Base-by-base conservation (phyloP, 2,329 filamentous ascomycete species). In the Madurella fahalii region DNA sequence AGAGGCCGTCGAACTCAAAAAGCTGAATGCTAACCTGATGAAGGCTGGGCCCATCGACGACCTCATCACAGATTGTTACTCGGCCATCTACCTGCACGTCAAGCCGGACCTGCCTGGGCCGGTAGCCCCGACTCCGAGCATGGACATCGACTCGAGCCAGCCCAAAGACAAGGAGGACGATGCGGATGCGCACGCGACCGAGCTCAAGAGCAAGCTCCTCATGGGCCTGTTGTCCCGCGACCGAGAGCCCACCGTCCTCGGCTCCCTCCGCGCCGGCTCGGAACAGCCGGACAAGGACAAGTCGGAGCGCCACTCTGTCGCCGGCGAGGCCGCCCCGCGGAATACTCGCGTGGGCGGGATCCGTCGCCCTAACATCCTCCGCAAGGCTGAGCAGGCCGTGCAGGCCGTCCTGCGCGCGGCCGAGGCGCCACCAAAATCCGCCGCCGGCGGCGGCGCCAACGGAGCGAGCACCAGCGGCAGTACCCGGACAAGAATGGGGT, bases 51-150 rank as follows among this genome's bases (percentile, higher is more conserved):
- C 86, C 9, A 93, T 97, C 43, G 94, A 99, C 64, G 94, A 99
- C 65, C 79, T 97, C n/a, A 88, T 96, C 61, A 88, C 86, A 18
- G 94, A 99, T 70, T 85, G 89, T 47, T 99, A 96, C 69, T 87
- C 89, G 1, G 79, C 84, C 47, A 76, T 95, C 15, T 94, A 90
- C 67, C 77, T 80, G 16, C 81, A 86, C 31, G 74, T 91, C 47
- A 83, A 83, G 2, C 80, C 80, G 41, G 77, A 75, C 3, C 71
- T 90, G 2, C 79, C 81, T 0, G 75, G 76, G 30, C 20, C 67
- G 70, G n/a, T 72, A 78, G 44, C 72, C 79, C 18, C 70, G 76
- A 56, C 68, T 71, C 52, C 42, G 32, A 32, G 47, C 31, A 75
- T 74, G 60, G 79, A 70, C 62, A 80, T 72, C n/a, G 44, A 48